Conservation (phyloP, 208 protist genomes). For the Trypanosoma melophagium region DNA sequence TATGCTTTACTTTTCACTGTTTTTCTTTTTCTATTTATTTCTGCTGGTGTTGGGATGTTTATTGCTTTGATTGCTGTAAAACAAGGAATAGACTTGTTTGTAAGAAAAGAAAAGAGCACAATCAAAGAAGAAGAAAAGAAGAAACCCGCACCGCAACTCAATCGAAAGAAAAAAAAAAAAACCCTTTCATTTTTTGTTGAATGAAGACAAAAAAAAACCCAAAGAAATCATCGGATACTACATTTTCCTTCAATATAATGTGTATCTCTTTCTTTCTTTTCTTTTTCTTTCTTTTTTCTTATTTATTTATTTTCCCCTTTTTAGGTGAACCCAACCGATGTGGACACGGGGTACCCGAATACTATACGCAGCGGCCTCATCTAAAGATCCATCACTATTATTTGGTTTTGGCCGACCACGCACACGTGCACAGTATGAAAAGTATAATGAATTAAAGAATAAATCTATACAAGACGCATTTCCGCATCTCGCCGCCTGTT, state of each 20-base stretch:
- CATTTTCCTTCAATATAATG: too few relatives aligned
- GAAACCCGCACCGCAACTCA: too few relatives aligned
- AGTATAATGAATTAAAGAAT: slow-evolving; percentile 62
- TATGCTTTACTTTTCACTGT: slow-evolving; percentile 1
- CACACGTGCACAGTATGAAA: slow-evolving; percentile 46
- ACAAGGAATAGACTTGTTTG: too few relatives aligned
- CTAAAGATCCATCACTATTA: slow-evolving; percentile 45
- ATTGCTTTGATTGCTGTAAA: too few relatives aligned
- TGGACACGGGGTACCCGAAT: slow-evolving; percentile 25
- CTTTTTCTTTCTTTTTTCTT: not conserved
- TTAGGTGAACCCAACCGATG: slow-evolving; percentile 17
- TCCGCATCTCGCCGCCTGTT: slow-evolving; percentile 83
- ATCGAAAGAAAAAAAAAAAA: too few relatives aligned
- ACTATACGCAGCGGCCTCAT: slow-evolving; percentile 10
- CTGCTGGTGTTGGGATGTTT: not conserved
- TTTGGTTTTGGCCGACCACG: slow-evolving; percentile 54
- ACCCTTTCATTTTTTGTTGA: too few relatives aligned
- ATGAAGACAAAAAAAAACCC: too few relatives aligned
- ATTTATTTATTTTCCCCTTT: slow-evolving; percentile 4
- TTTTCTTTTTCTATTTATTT: slow-evolving; percentile 1
- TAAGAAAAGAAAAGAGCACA: too few relatives aligned
- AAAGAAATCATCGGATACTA: too few relatives aligned
- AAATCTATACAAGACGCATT: slow-evolving; percentile 73
- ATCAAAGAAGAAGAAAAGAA: too few relatives aligned
- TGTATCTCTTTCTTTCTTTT: too few relatives aligned